Conservation (phyloP, 2,329 filamentous ascomycete species). For the Neonectria magnoliae region DNA sequence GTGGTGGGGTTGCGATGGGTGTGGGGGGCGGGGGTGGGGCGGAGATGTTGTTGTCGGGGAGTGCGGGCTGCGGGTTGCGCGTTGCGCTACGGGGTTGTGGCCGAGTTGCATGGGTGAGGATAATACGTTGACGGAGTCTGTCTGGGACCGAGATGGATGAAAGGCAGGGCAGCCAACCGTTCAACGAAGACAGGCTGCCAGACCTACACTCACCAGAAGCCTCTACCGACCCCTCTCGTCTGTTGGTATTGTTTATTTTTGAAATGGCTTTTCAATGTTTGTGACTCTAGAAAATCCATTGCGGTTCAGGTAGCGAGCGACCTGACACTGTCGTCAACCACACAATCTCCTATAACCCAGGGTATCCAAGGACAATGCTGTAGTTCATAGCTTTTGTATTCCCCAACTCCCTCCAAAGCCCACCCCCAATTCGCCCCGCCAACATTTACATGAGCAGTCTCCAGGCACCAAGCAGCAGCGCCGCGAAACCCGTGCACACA, state of each 20-base stretch:
- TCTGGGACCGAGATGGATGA: too few relatives aligned
- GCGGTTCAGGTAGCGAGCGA: slow-evolving; percentile 32
- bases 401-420: background rate
- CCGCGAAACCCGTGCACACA: slow-evolving; percentile 75
- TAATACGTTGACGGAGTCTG: background rate
- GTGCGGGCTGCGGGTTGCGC: background rate
- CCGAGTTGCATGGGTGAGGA: background rate
- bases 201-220: too few relatives aligned
- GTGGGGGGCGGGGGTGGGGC: slow-evolving; percentile 16
- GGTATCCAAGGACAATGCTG: background rate
- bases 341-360: slow-evolving; percentile 1
- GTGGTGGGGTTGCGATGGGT: slow-evolving; percentile 17
- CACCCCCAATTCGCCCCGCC: background rate
- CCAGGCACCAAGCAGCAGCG: slow-evolving; percentile 75
- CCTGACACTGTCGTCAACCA: slow-evolving; percentile 25
- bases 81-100: background rate
- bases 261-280: slow-evolving; percentile 18
- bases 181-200: background rate
- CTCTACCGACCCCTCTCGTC: background rate
- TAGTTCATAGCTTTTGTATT: background rate
- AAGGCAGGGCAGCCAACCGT: background rate
- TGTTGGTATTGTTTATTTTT: background rate
- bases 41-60: background rate
- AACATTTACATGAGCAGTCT: slow-evolving; percentile 69
- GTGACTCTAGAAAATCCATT: slow-evolving; percentile 37